Percentiles rank a stretch among this genome's conserved stretches.
phyloP scores from a whole-genome alignment of 768 basidiomycete species.

The Cystofilobasidium capitatum region DNA sequence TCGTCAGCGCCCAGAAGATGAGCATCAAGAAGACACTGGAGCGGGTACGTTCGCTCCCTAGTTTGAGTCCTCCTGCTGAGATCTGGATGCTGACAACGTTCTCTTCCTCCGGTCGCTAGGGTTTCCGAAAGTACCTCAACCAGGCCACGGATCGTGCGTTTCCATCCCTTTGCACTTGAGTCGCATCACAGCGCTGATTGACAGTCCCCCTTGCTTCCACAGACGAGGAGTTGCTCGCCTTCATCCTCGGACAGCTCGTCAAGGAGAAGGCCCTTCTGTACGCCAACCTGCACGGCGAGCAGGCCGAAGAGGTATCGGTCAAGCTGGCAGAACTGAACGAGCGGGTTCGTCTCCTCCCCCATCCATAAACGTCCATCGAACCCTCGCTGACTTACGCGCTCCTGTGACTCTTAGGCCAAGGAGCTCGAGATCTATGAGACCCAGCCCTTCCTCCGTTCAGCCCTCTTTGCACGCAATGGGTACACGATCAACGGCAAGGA shows the following conservation, averaged over 20 bases:
- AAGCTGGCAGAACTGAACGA: constrained; percentile 76
- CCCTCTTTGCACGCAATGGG: constrained; percentile 77
- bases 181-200: not conserved
- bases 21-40: constrained; percentile 97
- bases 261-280: constrained; percentile 54
- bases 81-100: not conserved
- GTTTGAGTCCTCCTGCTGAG: not conserved
- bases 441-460: constrained; percentile 70
- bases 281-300: constrained; percentile 41
- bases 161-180: not conserved
- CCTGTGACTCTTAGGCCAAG: no score
- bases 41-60: constrained; percentile 51
- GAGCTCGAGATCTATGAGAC: constrained; percentile 94
- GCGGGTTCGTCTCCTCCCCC: constrained; percentile 49
- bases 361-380: not conserved
- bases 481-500: constrained; percentile 50
- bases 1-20: constrained; percentile 94
- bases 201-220: not conserved
- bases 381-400: constrained; percentile 5
- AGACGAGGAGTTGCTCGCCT: constrained; percentile 83
- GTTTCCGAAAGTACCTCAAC: constrained; percentile 94
- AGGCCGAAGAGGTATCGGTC: constrained; percentile 66
- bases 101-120: constrained; percentile 44
- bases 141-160: constrained; percentile 65
- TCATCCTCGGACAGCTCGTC: constrained; percentile 83